Percentiles rank a stretch among this genome's conserved stretches.
phyloP scores from a whole-genome alignment of 768 basidiomycete species.

The Podaxis sp. region DNA sequence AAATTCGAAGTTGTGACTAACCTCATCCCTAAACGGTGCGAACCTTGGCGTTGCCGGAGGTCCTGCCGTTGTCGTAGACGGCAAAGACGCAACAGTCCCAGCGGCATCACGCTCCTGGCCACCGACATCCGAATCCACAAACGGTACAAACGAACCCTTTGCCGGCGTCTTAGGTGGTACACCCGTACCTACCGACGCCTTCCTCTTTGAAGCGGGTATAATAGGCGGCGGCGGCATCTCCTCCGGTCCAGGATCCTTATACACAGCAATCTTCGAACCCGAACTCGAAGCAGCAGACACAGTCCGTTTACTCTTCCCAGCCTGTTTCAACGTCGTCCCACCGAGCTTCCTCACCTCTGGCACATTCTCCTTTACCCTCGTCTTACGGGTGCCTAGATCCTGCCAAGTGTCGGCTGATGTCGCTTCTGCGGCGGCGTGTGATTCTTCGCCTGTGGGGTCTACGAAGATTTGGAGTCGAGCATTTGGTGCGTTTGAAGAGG shows the following conservation, averaged over 20 bases:
- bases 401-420: slow-evolving; percentile 51
- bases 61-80: slow-evolving; percentile 6
- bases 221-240: slow-evolving; percentile 40
- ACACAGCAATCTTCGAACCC: slow-evolving; percentile 57
- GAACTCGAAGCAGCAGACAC: slow-evolving; percentile 31
- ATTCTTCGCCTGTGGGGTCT: slow-evolving; percentile 57
- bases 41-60: slow-evolving; percentile 53
- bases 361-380: slow-evolving; percentile 75
- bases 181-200: slow-evolving; percentile 1
- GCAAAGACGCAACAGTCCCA: slow-evolving; percentile 5
- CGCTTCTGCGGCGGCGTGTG: slow-evolving; percentile 31
- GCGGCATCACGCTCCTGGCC: slow-evolving; percentile 13
- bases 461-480: slow-evolving; percentile 63
- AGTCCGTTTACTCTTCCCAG: slow-evolving; percentile 51
- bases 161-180: slow-evolving; percentile 17
- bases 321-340: slow-evolving; percentile 63
- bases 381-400: slow-evolving; percentile 74
- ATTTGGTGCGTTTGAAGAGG: slow-evolving; percentile 37
- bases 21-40: slow-evolving; percentile 72
- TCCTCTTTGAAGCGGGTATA: slow-evolving; percentile 18
- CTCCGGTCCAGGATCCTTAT: slow-evolving; percentile 55
- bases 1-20: slow-evolving; percentile 25
- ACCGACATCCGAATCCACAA: slow-evolving; percentile 11
- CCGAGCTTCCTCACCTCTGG: slow-evolving; percentile 64
- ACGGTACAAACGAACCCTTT: slow-evolving; percentile 17